Evolutionary conservation across 306 rosid genomes (phyloP), one percentile per base, ranked within the genome.

Genomic region (Lupinus albus): DNA sequence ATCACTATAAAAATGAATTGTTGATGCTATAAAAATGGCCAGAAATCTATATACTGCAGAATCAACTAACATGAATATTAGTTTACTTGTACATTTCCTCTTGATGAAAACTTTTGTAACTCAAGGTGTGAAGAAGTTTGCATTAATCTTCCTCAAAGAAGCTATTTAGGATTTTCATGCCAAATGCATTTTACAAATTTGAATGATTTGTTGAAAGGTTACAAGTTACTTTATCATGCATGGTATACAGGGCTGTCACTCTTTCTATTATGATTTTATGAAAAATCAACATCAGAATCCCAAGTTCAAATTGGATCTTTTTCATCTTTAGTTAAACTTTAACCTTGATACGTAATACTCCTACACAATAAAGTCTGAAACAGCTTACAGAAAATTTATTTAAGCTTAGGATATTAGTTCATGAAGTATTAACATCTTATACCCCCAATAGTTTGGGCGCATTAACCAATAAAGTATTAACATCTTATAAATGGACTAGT

Each of bases 1-100:
- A 86, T 66, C 84, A 78, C 33, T 83, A 89, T 17, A 91, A 86
- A n/a, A n/a, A n/a, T n/a, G 91, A 46, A 76, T 89, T 21, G 78
- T 65, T 7, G 82, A 81, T 58, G 86, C 84, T 25, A 28, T 83
- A n/a, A 76, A 68, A 64, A 52, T 64, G 60, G 96, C 91, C 2
- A 70, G 78, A 48, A 60, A 36, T 15, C 18, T 56, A 14, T 73
- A 80, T 15, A 83, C 72, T 30, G 28, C 60, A 52, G 92, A 86
- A 70, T 81, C 93, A 68, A 72, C 75, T 78, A 42, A 76, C 96
- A 58, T 87, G 77, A 82, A 57, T 20, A 53, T 28, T 3, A 50
- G 15, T 57, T 30, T 13, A 12, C 46, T 25, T 28, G 28, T 47
- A 54, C 60, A 52, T 36, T 66, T 47, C 47, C 45, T 8, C 18